phyloP scores from a whole-genome alignment of 306 rosid genomes.

The Pueraria montana region DNA sequence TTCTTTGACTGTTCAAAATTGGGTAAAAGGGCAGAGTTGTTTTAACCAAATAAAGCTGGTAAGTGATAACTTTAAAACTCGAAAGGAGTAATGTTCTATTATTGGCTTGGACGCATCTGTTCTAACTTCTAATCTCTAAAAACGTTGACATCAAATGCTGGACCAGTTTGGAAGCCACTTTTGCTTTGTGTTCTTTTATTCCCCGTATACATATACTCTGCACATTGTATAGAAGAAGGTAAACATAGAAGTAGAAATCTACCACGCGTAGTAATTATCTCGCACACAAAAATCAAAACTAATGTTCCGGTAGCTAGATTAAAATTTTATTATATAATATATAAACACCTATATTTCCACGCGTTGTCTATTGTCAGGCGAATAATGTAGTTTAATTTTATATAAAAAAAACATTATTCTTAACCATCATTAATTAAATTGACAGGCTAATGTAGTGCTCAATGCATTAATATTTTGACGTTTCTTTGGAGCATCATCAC shows the following conservation, averaged over 20 bases:
- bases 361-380: too few relatives aligned
- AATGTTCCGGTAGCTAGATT: background rate
- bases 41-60: slow-evolving; percentile 4
- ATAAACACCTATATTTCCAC: background rate
- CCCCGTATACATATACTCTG: background rate
- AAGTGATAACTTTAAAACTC: background rate
- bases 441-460: background rate
- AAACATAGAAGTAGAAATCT: background rate
- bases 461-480: background rate
- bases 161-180: slow-evolving; percentile 11
- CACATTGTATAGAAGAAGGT: background rate
- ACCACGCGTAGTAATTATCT: background rate
- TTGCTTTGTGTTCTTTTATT: background rate
- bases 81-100: slow-evolving; percentile 36
- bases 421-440: background rate
- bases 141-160: slow-evolving; percentile 11
- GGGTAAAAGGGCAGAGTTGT: slow-evolving; percentile 45
- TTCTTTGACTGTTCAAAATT: slow-evolving; percentile 6
- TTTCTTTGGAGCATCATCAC: slow-evolving; percentile 11
- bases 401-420: background rate
- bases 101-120: background rate
- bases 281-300: background rate
- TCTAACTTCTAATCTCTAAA: background rate
- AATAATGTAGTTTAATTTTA: too few relatives aligned
- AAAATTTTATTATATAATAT: background rate